Base-by-base conservation (phyloP, 2,329 filamentous ascomycete species). In the Pseudogymnoascus sp. region DNA sequence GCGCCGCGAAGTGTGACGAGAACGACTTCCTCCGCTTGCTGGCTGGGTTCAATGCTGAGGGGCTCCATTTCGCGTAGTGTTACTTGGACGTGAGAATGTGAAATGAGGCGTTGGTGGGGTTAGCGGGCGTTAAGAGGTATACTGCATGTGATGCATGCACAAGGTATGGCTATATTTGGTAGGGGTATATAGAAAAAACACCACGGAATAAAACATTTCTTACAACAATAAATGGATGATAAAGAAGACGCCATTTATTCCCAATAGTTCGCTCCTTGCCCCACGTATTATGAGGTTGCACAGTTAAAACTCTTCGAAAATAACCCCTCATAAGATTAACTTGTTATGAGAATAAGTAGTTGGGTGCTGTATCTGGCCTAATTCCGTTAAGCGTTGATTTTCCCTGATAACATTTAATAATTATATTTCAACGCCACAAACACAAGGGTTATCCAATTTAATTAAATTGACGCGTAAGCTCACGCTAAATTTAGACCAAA, bases 1-100 rank as follows among this genome's bases (percentile, higher is more conserved):
- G 93, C 68, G 85, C 93, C 10, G 83, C 91, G 66, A 87, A 95
- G 79, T 96, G 92, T 72, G 92, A 97, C 72, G 91, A 97, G 77
- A 93, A 89, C 62, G 93, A 96, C 71, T 97, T 97, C 73, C 77
- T 99, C 73, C 87, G 87, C 69, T 76, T 97, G 68, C 77, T 96
- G 40, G 82, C 80, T 69, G 88, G 89, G 1, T 96, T 97, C 76
- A 96, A 97, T 74, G 85, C 91, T 68, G 91, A 96, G 74, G 91
- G 91, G 28, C 93, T 97, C 65, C 93, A 97, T 78, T 97, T 97
- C 75, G 89, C 85, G 66, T 92, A 60, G 40, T 2, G 35, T 40
- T 53, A 28, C 47, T 53, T 40, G 10, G 26, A 31, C 9, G 47
- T 57, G 50, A 33, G 26, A 28, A 9, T 53, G 28, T 57, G 6